Base-by-base conservation (phyloP, 495 filamentous ascomycete species). In the Oidiodendron maius region DNA sequence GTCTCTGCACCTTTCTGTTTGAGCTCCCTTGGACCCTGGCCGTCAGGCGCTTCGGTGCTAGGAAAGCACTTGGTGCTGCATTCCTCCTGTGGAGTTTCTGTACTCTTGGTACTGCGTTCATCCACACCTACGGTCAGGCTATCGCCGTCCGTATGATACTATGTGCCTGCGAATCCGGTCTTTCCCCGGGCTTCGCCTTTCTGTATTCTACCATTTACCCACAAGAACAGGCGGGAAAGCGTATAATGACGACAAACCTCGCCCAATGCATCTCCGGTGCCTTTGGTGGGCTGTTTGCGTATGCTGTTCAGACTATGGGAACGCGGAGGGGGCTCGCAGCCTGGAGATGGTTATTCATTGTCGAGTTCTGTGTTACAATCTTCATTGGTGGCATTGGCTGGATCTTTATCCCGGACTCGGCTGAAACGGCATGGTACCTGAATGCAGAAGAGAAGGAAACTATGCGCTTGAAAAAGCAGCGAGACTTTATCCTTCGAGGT, bases 131-230 rank as follows among this genome's bases (percentile, higher is more conserved):
- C 56, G 52, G 61, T 1, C 78, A 80, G 1, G 63, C 89, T 5
- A 63, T 84, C 16, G 64, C 71, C 15, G 68, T 81, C 9, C 76
- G 86, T 4, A 55, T 87, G 8, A 80, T 84, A 28, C 66, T 90
- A 2, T 84, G 85, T 9, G 66, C n/a, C 86, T 20, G 78, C 2
- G 83, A 85, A 61, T 79, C 82, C 3, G 80, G 83, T 22, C 64
- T 89, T 9, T 87, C 82, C 59, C 85, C 84, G 1, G 84, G 81
- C n/a, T 77, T 82, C 16, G 77, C 81, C 2, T 89, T 85, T 53
- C 80, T 86, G 50, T 72, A 87, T 28, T 84, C 83, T 1, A 78
- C 82, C 57, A 89, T 85, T 83, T 87, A 87, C 44, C n/a, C 23
- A 15, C 4, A 18, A 44, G 69, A 71, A 1, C 75, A 81, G 58